phyloP scores from a whole-genome alignment of 83 land plant genomes.

The Picea mariana region DNA sequence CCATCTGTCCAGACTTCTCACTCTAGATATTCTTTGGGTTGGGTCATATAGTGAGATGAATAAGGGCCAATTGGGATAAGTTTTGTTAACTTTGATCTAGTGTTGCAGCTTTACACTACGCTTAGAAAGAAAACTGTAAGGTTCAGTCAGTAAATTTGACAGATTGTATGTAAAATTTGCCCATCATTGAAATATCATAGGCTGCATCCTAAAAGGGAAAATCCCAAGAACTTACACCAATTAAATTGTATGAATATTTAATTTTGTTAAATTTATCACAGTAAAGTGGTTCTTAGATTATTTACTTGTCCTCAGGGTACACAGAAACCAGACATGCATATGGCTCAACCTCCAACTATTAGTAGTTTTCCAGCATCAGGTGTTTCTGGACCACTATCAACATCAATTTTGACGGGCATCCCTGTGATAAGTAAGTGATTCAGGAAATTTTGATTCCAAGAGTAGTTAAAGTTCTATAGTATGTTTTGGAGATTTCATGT shows the following conservation, averaged over 20 bases:
- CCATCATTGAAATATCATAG: not conserved
- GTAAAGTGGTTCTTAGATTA: no score
- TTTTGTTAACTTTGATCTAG: not conserved
- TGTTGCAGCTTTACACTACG: not conserved
- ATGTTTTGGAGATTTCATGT: not conserved
- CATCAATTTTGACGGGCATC: no score
- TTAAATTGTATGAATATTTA: not conserved
- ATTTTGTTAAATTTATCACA: not conserved
- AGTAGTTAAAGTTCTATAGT: not conserved
- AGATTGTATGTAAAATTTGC: not conserved
- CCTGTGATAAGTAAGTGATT: no score
- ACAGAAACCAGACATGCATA: no score
- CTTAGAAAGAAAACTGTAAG: not conserved
- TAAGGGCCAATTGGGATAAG: not conserved
- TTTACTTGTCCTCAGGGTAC: no score
- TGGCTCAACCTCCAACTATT: no score
- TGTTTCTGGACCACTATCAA: no score
- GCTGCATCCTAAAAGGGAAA: not conserved
- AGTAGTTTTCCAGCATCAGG: no score
- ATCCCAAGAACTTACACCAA: not conserved
- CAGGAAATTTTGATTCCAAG: not conserved
- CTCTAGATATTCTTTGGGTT: no score
- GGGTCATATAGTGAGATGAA: no score
- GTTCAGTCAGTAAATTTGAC: not conserved
- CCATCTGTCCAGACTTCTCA: no score